Conservation (phyloP, 139 green algal genomes). For the Chlorella sp. region DNA sequence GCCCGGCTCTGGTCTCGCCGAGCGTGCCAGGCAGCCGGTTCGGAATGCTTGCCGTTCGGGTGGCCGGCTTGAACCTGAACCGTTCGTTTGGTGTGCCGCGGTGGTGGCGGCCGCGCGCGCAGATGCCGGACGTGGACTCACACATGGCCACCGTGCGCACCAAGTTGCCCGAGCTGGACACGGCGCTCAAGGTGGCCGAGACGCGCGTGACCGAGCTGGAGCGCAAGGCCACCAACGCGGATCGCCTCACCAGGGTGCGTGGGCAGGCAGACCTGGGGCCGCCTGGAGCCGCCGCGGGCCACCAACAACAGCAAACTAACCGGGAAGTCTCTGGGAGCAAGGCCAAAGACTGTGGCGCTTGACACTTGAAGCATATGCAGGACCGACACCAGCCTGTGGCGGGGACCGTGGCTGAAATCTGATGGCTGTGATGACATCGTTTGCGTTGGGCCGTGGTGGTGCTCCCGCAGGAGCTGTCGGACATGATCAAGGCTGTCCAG, state of each 20-base stretch:
- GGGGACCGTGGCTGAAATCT: too few relatives aligned
- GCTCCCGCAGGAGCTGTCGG: background rate
- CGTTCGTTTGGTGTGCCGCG: background rate
- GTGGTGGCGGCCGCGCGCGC: background rate
- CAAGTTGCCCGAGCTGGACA: slow-evolving; percentile 8
- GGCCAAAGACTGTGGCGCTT: background rate
- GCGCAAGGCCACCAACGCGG: background rate
- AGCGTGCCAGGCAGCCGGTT: too few relatives aligned
- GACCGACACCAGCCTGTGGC: too few relatives aligned
- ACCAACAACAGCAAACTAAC: too few relatives aligned
- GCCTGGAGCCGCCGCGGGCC: too few relatives aligned
- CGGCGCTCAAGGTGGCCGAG: background rate
- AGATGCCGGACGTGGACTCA: background rate
- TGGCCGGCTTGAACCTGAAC: background rate
- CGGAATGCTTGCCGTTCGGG: too few relatives aligned
- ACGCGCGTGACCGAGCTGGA: background rate
- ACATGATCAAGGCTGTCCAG: slow-evolving; percentile 2
- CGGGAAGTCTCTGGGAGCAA: too few relatives aligned
- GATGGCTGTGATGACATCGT: too few relatives aligned
- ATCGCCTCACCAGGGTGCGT: slow-evolving; percentile 1
- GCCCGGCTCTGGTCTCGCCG: too few relatives aligned
- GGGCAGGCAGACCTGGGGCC: background rate
- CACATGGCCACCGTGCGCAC: background rate
- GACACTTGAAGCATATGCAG: too few relatives aligned
- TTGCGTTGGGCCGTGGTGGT: too few relatives aligned